Conservation (phyloP, 1,284 basidiomycete genomes). For the Heterobasidion irregulare region DNA sequence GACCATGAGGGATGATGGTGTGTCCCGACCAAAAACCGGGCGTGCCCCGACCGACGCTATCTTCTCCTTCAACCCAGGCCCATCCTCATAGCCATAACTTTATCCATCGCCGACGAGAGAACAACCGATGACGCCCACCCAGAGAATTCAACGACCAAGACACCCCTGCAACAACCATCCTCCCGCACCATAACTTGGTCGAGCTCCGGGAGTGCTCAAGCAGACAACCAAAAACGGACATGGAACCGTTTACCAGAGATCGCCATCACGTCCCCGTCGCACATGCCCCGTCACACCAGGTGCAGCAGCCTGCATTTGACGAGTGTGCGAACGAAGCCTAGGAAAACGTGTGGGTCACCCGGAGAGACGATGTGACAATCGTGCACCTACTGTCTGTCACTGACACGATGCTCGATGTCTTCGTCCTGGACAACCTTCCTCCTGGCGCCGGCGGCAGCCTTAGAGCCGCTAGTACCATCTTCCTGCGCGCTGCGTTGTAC, state of each 20-base stretch:
- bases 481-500: conserved; percentile 74
- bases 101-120: conserved; percentile 24
- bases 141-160: conserved; percentile 41
- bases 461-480: conserved; percentile 53
- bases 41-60: conserved; percentile 33
- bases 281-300: conserved; percentile 58
- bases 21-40: conserved; percentile 5
- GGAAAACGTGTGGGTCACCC: conserved; percentile 1
- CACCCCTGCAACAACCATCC: conserved; percentile 43
- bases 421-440: conserved; percentile 76
- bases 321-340: conserved; percentile 79
- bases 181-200: conserved; percentile 47
- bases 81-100: conserved; percentile 10
- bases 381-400: conserved; percentile 68
- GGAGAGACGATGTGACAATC: conserved; percentile 3
- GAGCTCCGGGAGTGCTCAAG: conserved; percentile 43
- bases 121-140: conserved; percentile 15
- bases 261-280: conserved; percentile 58
- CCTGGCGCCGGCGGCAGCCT: conserved; percentile 46
- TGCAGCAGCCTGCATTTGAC: conserved; percentile 53
- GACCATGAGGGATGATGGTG: background rate
- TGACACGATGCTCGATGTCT: conserved; percentile 63
- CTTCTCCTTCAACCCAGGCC: conserved; percentile 12
- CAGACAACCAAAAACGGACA: conserved; percentile 12
- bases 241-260: conserved; percentile 59